Percentiles rank a stretch among this genome's conserved stretches.
These are phyloP conservation scores for Xylariomycetidae sp. DNA, from an alignment of 2,329 filamentous ascomycete genomes.

Conservation along the genomic window DNA sequence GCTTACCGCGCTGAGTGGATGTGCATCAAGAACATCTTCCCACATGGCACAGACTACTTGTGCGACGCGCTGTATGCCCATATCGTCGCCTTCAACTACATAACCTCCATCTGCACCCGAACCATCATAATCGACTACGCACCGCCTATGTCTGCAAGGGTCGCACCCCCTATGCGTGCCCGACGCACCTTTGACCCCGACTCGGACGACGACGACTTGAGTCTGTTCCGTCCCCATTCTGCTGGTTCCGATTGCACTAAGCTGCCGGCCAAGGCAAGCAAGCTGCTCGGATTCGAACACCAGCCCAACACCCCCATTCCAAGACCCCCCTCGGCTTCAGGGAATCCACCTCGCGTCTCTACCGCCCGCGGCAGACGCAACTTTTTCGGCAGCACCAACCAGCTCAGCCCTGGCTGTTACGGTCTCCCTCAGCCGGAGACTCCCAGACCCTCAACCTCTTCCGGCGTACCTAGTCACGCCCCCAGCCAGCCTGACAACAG, in stretches of 20 bases:
- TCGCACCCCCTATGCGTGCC: conserved; percentile 11
- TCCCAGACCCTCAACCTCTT: conserved; percentile 11
- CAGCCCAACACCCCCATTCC: neutral
- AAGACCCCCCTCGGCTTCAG: neutral
- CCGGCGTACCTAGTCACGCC: no score
- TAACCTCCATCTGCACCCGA: conserved; percentile 33
- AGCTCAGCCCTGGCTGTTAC: neutral
- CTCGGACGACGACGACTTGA: neutral
- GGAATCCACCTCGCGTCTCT: neutral
- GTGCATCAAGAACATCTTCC: conserved; percentile 46
- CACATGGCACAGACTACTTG: conserved; percentile 45
- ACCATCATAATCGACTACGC: no score
- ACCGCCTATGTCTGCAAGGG: no score
- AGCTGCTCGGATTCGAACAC: no score
- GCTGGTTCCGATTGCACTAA: no score
- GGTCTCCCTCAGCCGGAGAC: neutral
- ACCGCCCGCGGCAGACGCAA: no score
- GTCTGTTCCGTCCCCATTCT: no score
- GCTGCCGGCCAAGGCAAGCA: no score
- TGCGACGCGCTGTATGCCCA: conserved; percentile 56
- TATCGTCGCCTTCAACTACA: conserved; percentile 53
- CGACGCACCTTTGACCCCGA: neutral
- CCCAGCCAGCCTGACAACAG: conserved; percentile 16
- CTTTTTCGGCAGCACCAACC: no score
- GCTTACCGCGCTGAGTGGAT: conserved; percentile 31